Base-by-base conservation (phyloP, 352 stramenopile genomes). In the Pythium guiyangense region DNA sequence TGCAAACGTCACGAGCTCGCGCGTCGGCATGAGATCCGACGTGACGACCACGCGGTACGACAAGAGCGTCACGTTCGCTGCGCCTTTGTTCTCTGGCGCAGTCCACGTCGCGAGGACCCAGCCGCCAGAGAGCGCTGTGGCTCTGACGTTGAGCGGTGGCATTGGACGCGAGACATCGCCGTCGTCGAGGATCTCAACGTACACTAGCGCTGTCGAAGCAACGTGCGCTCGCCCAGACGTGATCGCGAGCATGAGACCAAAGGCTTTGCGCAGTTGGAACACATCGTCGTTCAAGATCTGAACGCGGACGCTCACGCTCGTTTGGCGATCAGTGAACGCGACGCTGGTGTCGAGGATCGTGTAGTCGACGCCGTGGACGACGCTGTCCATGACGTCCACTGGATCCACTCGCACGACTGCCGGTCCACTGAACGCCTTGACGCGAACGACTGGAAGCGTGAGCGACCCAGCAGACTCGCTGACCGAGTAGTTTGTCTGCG, bases 161-260 rank as follows among this genome's bases (percentile, higher is more conserved):
- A 64, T 61, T 0, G 77, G 75, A 35, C 69, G 52, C 1, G 77
- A 88, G 0, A 63, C 50, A 45, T 88, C 77, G 25, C 73, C 71
- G 46, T 88, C 77, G 52, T 88, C 77, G 0, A 69, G 17, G 25
- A 88, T 81, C 5, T 79, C 60, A 12, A 88, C 42, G n/a, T 64
- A 29, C 4, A 48, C 55, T 3, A 54, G 43, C 11, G 31, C 17
- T 4, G 42, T 4, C 4, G 51, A 29, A 3, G 59, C 69, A n/a
- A 87, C 20, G 8, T 18, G 14, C 9, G 73, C 63, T 12, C 63
- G 61, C 6, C 77, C 73, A 15, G 50, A 63, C 0, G 62, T 34
- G 1, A 76, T 22, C 10, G 40, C 49, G 6, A 88, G 35, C 6
- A 31, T 56, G 1, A 88, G 27, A 3, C 62, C 56, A 22, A 88